Percentiles rank a stretch among this genome's conserved stretches.
These are phyloP conservation scores for Odonthalia washingtoniensis DNA, from an alignment of 31 red algal genomes.

Conservation along the genomic window DNA sequence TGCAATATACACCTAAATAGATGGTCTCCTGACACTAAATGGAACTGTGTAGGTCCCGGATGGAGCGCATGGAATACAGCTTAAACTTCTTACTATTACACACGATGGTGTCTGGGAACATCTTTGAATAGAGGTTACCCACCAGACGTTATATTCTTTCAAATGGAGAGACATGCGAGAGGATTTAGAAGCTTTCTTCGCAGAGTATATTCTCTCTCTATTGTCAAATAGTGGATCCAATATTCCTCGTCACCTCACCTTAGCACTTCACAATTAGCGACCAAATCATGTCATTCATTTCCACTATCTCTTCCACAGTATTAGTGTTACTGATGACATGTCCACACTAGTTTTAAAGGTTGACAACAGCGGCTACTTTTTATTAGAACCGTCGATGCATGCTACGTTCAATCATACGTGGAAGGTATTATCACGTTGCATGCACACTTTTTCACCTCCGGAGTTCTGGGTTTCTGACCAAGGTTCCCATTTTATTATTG, in stretches of 20 bases:
- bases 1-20: neutral
- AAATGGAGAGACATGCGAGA: neutral
- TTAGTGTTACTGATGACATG: neutral
- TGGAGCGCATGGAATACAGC: neutral
- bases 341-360: slow-evolving; percentile 50
- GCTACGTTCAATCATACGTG: slow-evolving; percentile 32
- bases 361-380: slow-evolving; percentile 38
- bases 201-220: slow-evolving; percentile 15
- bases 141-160: neutral
- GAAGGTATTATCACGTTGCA: slow-evolving; percentile 11
- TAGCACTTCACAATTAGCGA: slow-evolving; percentile 8
- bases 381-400: slow-evolving; percentile 6
- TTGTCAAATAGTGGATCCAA: slow-evolving; percentile 35
- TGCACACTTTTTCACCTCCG: slow-evolving; percentile 25
- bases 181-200: neutral
- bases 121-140: neutral
- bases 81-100: slow-evolving; percentile 11
- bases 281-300: slow-evolving; percentile 54
- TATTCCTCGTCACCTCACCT: slow-evolving; percentile 44
- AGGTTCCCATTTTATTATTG: slow-evolving; percentile 60
- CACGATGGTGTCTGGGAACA: slow-evolving; percentile 27
- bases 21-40: neutral
- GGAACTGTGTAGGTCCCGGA: slow-evolving; percentile 7
- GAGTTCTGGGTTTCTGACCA: slow-evolving; percentile 45
- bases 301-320: slow-evolving; percentile 48